Conservation (phyloP, 179 eudicot species). For the Corrigiola litoralis region DNA sequence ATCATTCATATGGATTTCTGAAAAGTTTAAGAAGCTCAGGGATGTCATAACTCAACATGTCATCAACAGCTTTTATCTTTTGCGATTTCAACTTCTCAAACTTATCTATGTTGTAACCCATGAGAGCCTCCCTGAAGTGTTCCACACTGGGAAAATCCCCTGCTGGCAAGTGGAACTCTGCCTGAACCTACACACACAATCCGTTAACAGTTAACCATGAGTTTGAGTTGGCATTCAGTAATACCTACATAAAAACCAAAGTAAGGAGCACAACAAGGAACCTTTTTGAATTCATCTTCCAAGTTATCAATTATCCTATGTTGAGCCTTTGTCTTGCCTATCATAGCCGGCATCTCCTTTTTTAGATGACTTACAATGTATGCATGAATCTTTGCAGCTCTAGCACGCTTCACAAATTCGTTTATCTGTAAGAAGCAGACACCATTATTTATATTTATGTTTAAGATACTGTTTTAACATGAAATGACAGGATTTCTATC, state of each 20-base stretch:
- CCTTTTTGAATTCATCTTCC: constrained; percentile 70
- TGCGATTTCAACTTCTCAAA: constrained; percentile 82
- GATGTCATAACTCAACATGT: constrained; percentile 81
- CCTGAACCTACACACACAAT: constrained; percentile 48
- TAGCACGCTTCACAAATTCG: constrained; percentile 93
- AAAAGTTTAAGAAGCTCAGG: constrained; percentile 81
- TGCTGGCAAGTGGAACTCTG: constrained; percentile 66
- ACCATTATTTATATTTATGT: background rate
- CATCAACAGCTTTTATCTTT: constrained; percentile 84
- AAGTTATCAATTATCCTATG: constrained; percentile 62
- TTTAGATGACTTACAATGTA: constrained; percentile 80
- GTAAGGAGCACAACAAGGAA: constrained; percentile 5
- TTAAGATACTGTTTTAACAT: no score
- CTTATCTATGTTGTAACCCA: constrained; percentile 56
- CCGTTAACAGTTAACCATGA: background rate
- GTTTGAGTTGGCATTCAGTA: background rate
- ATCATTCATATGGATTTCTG: constrained; percentile 66
- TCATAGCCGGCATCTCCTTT: constrained; percentile 86
- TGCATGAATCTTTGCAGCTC: constrained; percentile 93
- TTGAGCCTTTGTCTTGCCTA: constrained; percentile 82
- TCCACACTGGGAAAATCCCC: constrained; percentile 82
- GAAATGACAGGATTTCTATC: background rate
- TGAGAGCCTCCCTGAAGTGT: constrained; percentile 63
- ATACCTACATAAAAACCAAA: background rate
- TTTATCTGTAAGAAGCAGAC: constrained; percentile 47